A percentile compares a stretch with the other conserved stretches of the same genome.
phyloP scores from a whole-genome alignment of 75 land plant species.

The Pseudotsuga menziesii region DNA sequence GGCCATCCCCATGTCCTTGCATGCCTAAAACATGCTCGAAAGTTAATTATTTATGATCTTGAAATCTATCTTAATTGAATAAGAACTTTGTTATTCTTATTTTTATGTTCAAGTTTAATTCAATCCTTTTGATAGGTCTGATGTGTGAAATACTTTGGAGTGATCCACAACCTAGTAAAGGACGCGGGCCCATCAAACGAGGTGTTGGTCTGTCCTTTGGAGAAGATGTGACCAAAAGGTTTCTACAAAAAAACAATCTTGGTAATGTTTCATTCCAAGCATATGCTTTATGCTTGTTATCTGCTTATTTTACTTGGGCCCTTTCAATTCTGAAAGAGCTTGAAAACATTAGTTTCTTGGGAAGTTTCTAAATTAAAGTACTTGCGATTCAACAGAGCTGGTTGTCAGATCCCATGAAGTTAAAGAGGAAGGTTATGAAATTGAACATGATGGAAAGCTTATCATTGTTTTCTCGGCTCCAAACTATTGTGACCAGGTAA shows the following conservation, averaged over 20 bases:
- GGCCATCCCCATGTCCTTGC: too few relatives aligned
- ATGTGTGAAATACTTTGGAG: constrained; percentile 99
- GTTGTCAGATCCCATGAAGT: constrained; percentile 98
- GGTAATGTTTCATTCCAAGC: constrained; percentile 35
- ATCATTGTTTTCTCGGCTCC: constrained; percentile 99
- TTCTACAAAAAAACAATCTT: constrained; percentile 82
- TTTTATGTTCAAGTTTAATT: not conserved
- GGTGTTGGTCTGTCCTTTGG: constrained; percentile 97
- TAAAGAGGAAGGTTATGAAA: constrained; percentile 95
- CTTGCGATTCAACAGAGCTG: constrained; percentile 51
- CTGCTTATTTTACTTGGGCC: constrained; percentile 1
- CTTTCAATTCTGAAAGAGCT: not conserved
- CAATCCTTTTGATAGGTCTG: constrained; percentile 40
- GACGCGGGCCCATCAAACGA: constrained; percentile 92
- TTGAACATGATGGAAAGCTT: constrained; percentile 94
- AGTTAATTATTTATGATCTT: too few relatives aligned
- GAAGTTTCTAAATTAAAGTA: not conserved
- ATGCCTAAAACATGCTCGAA: too few relatives aligned
- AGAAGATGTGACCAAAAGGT: constrained; percentile 88
- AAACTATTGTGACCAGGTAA: constrained; percentile 98
- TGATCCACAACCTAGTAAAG: constrained; percentile 84
- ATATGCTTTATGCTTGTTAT: not conserved
- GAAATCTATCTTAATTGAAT: not conserved
- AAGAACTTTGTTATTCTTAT: not conserved
- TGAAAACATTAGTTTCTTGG: not conserved